A percentile compares a stretch with the other conserved stretches of the same genome.
Conservation (phyloP, 768 basidiomycete species). For the Cystoderma amianthinum region DNA sequence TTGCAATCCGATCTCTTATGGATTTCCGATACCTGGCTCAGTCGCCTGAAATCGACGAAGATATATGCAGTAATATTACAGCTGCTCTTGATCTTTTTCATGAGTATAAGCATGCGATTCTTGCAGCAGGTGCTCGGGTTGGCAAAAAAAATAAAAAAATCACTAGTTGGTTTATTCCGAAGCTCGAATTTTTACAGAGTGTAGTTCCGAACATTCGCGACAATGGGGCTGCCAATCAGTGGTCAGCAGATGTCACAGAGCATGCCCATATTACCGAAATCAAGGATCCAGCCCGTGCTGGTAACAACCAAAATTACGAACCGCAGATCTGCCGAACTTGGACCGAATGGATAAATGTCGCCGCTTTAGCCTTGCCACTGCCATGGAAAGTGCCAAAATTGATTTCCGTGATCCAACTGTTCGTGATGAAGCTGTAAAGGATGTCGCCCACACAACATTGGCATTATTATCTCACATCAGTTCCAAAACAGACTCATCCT, state of each 20-base stretch:
- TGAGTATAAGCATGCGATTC: constrained; percentile 23
- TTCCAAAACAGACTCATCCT: no score
- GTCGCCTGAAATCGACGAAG: constrained; percentile 15
- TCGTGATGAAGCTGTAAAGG: no score
- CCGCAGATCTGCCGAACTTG: constrained; percentile 24
- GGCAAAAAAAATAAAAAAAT: constrained; percentile 16
- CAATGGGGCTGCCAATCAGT: constrained; percentile 24
- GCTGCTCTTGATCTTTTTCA: constrained; percentile 22
- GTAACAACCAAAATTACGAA: constrained; percentile 25
- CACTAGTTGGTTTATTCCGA: constrained; percentile 32
- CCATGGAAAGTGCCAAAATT: constrained; percentile 9
- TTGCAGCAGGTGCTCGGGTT: constrained; percentile 16
- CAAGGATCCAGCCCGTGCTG: constrained; percentile 20
- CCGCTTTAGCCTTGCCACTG: constrained; percentile 18
- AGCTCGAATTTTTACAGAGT: constrained; percentile 30
- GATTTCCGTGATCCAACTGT: no score
- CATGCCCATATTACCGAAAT: constrained; percentile 21
- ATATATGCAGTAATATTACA: constrained; percentile 9
- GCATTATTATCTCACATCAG: no score
- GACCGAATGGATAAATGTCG: constrained; percentile 20
- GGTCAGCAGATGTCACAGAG: constrained; percentile 26
- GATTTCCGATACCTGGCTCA: constrained; percentile 31
- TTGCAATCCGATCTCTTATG: constrained; percentile 22
- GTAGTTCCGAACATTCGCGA: constrained; percentile 15
- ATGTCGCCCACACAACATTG: no score